A percentile compares a stretch with the other conserved stretches of the same genome.
phyloP scores from a whole-genome alignment of 208 protist species.

The Leishmania amazonensis region DNA sequence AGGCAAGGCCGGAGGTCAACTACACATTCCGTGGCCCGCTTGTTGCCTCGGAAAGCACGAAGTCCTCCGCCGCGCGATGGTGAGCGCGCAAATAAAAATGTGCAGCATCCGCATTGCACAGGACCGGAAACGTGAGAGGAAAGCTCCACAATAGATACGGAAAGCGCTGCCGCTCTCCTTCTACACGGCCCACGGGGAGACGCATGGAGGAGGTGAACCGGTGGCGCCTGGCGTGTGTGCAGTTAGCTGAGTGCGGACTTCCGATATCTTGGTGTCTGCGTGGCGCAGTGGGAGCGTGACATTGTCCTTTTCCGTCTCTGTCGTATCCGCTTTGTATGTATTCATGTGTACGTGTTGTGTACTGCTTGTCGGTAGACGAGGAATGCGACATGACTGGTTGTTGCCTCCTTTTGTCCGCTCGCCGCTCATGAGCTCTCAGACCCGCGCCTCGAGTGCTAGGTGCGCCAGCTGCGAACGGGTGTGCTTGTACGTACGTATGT shows the following conservation, averaged over 20 bases:
- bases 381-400: not conserved
- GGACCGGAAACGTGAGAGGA: not conserved
- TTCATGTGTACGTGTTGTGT: not conserved
- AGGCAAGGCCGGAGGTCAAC: constrained; percentile 75
- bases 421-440: not conserved
- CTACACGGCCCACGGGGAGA: not conserved
- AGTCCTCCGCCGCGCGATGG: not conserved
- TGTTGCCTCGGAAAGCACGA: constrained; percentile 17
- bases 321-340: not conserved
- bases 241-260: not conserved
- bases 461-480: not conserved
- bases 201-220: not conserved
- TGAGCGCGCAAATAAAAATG: not conserved
- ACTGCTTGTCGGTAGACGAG: not conserved
- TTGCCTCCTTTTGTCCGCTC: not conserved
- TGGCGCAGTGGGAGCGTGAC: not conserved
- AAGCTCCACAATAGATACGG: not conserved
- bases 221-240: not conserved
- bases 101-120: not conserved
- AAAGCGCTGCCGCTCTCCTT: not conserved
- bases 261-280: not conserved
- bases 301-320: not conserved
- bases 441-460: not conserved
- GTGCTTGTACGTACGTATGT: not conserved
- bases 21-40: constrained; percentile 79